Evolutionary conservation across 768 basidiomycete species (phyloP).

Genomic region (Boletus fagicola): DNA sequence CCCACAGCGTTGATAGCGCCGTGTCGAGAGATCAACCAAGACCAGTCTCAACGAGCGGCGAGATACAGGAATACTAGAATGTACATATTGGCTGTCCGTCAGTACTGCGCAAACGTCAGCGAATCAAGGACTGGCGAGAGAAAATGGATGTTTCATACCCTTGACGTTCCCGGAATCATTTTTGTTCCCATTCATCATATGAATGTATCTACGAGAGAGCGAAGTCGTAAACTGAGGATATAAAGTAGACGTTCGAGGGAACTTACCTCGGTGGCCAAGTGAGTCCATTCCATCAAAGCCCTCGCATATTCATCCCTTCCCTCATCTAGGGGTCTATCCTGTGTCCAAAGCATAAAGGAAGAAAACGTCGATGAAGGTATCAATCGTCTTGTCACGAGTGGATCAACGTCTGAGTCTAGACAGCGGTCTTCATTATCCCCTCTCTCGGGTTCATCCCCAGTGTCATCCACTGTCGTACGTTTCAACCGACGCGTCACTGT

Average conservation of each 20-base stretch:
- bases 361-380: conserved; percentile 55
- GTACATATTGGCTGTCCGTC: neutral
- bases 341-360: conserved; percentile 72
- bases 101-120: neutral
- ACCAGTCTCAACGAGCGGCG: neutral
- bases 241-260: neutral
- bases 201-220: conserved; percentile 25
- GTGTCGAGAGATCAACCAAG: neutral
- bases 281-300: conserved; percentile 69
- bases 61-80: neutral
- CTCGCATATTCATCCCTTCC: conserved; percentile 70
- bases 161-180: neutral
- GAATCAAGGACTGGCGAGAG: neutral
- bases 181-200: conserved; percentile 17
- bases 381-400: conserved; percentile 35
- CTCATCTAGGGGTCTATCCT: conserved; percentile 69
- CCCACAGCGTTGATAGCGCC: neutral
- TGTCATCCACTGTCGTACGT: conserved; percentile 30
- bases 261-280: conserved; percentile 59
- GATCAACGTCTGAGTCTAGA: neutral
- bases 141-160: neutral
- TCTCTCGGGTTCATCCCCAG: conserved; percentile 25
- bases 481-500: conserved; percentile 15
- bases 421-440: conserved; percentile 25
- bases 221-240: neutral